Conservation (phyloP, 2,329 filamentous ascomycete species). For the Lachnellula suecica region DNA sequence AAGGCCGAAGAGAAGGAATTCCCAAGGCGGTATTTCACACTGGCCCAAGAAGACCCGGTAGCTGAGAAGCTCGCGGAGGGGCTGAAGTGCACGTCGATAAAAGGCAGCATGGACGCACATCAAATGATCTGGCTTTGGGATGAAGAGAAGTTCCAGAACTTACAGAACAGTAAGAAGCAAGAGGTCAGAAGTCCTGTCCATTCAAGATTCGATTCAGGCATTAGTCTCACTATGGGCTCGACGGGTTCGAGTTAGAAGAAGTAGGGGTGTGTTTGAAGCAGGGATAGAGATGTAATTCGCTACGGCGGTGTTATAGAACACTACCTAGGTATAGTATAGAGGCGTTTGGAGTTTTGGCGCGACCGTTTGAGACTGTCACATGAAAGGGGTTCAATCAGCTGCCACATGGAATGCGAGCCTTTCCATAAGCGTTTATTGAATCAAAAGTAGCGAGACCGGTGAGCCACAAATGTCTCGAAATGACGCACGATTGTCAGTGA, state of each 20-base stretch:
- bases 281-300: neutral
- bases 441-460: no score
- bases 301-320: neutral
- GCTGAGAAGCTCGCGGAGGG: constrained; percentile 42
- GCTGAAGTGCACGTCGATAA: constrained; percentile 27
- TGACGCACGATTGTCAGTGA: neutral
- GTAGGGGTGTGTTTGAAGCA: no score
- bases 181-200: constrained; percentile 22
- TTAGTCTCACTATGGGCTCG: constrained; percentile 5
- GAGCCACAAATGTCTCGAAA: neutral
- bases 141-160: constrained; percentile 22
- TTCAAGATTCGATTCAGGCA: constrained; percentile 25
- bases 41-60: constrained; percentile 42
- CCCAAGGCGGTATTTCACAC: constrained; percentile 79
- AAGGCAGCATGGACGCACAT: constrained; percentile 17
- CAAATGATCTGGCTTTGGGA: constrained; percentile 31
- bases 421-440: no score
- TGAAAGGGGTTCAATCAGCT: neutral
- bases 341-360: neutral
- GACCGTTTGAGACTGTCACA: no score
- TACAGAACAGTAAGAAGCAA: constrained; percentile 10
- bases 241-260: neutral
- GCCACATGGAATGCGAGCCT: neutral
- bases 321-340: no score
- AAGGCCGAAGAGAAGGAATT: constrained; percentile 70